A percentile compares a stretch with the other conserved stretches of the same genome.
phyloP scores from a whole-genome alignment of 306 rosid genomes.

The Datisca glomerata region DNA sequence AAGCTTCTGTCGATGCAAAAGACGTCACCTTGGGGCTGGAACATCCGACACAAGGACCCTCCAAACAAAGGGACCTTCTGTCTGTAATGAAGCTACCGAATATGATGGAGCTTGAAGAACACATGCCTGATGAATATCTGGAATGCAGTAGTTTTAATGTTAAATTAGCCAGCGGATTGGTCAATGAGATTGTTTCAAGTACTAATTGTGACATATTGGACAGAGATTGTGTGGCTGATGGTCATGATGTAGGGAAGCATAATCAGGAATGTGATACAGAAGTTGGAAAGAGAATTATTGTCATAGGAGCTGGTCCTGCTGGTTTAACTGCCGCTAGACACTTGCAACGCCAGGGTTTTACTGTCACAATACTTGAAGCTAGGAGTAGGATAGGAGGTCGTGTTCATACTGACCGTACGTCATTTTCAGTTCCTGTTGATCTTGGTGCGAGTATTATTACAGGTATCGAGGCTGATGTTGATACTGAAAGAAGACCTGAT shows the following conservation, averaged over 20 bases:
- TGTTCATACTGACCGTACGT: constrained; percentile 73
- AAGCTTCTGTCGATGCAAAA: constrained; percentile 26
- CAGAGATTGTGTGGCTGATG: constrained; percentile 11
- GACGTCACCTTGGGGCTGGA: constrained; percentile 17
- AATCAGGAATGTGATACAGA: constrained; percentile 31
- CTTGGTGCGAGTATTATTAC: constrained; percentile 99
- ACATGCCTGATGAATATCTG: constrained; percentile 16
- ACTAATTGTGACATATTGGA: neutral
- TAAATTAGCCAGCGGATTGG: constrained; percentile 14
- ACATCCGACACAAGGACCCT: constrained; percentile 24
- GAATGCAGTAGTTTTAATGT: constrained; percentile 28
- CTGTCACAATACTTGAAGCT: constrained; percentile 73
- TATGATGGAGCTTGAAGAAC: constrained; percentile 25
- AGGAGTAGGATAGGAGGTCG: constrained; percentile 97
- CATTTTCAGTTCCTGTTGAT: constrained; percentile 97
- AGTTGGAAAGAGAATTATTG: constrained; percentile 52
- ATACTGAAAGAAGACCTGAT: constrained; percentile 97
- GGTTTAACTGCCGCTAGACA: constrained; percentile 98
- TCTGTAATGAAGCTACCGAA: constrained; percentile 19
- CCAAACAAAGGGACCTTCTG: constrained; percentile 21
- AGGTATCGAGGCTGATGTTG: constrained; percentile 98
- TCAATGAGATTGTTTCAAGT: constrained; percentile 21
- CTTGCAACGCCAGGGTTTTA: constrained; percentile 86
- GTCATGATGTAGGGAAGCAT: constrained; percentile 19
- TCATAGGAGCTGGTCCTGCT: constrained; percentile 99